Conservation (phyloP, 352 stramenopile genomes). For the Plasmopara muralis region DNA sequence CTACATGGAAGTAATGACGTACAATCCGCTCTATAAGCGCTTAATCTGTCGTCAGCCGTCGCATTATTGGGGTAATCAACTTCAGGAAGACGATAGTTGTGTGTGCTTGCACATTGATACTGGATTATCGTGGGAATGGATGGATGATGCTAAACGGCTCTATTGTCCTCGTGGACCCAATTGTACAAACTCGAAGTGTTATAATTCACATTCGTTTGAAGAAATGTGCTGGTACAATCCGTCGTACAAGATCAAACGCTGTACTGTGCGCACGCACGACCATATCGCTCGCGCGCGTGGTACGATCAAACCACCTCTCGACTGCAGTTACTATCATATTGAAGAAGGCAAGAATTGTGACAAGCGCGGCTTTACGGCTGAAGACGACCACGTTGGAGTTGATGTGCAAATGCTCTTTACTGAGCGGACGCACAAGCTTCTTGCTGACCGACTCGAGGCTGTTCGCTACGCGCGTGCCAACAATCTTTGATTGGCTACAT, state of each 20-base stretch:
- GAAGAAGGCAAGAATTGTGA: conserved; percentile 31
- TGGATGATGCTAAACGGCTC: conserved; percentile 28
- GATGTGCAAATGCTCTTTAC: conserved; percentile 36
- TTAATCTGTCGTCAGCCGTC: conserved; percentile 33
- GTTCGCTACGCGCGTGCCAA: conserved; percentile 21
- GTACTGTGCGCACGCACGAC: conserved; percentile 25
- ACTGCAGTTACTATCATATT: conserved; percentile 32
- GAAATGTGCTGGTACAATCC: conserved; percentile 51
- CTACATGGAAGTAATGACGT: conserved; percentile 46
- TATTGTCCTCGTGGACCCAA: conserved; percentile 26
- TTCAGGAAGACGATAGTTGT: conserved; percentile 37
- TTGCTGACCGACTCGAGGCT: conserved; percentile 28
- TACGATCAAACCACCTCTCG: conserved; percentile 23
- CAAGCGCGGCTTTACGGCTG: conserved; percentile 28
- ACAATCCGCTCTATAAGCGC: conserved; percentile 47
- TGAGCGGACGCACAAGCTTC: conserved; percentile 34
- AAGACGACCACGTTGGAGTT: conserved; percentile 30
- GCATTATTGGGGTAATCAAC: conserved; percentile 36
- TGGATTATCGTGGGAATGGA: conserved; percentile 34
- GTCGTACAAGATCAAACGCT: conserved; percentile 39
- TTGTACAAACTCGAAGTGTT: conserved; percentile 31
- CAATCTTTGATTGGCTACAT: conserved; percentile 13
- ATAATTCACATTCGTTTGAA: conserved; percentile 38
- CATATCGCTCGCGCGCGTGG: conserved; percentile 22
- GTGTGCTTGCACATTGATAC: conserved; percentile 44